Conservation (phyloP, 148 eudicot genomes). For the Polygonum aviculare region DNA sequence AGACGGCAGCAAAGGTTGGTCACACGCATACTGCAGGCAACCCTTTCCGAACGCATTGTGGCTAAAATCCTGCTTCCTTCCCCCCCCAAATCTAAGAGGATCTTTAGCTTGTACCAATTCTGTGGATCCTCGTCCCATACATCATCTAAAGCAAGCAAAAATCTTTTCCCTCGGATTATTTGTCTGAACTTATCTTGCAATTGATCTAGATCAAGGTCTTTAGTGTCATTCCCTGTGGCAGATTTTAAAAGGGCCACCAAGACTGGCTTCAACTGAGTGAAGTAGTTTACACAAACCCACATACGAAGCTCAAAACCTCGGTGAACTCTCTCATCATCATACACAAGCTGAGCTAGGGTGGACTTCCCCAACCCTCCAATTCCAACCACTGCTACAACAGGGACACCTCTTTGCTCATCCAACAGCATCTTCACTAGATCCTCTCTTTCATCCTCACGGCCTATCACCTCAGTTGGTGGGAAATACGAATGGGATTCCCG, state of each 20-base stretch:
- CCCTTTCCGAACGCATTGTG: conserved; percentile 22
- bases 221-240: conserved; percentile 3
- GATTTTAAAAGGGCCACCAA: conserved; percentile 15
- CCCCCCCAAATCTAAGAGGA: neutral
- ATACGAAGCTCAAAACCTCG: conserved; percentile 12
- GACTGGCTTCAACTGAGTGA: conserved; percentile 8
- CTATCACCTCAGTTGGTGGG: neutral
- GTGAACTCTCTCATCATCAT: conserved; percentile 14
- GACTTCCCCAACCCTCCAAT: conserved; percentile 1
- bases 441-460: neutral
- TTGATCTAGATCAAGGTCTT: neutral
- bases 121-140: conserved; percentile 22
- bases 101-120: conserved; percentile 14
- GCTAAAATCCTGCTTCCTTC: conserved; percentile 22
- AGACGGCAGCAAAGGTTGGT: neutral
- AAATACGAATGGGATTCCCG: neutral
- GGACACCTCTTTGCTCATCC: neutral
- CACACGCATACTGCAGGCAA: neutral
- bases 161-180: conserved; percentile 11
- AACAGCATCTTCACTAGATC: neutral
- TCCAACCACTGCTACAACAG: neutral
- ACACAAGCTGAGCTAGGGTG: conserved; percentile 7
- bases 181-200: neutral
- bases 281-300: conserved; percentile 23
- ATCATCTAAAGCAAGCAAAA: conserved; percentile 22